phyloP scores from a whole-genome alignment of 352 stramenopile genomes.

The Vaucheria bursata region DNA sequence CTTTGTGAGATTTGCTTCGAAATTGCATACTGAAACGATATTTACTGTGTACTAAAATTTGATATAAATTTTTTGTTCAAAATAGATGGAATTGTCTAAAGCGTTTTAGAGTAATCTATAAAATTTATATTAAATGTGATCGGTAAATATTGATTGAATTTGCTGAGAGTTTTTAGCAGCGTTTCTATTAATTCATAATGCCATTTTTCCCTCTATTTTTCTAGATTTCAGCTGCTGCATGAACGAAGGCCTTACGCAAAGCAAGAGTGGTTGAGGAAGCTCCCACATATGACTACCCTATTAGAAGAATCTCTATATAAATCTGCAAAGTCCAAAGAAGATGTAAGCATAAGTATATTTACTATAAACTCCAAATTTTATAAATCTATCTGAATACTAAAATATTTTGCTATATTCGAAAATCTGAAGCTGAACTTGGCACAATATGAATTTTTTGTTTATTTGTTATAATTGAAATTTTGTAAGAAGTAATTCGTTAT shows the following conservation, averaged over 20 bases:
- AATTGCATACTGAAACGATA: too few species aligned
- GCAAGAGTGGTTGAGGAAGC: constrained; percentile 6
- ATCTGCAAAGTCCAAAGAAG: neutral
- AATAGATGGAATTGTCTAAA: neutral
- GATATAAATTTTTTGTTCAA: neutral
- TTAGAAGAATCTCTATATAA: constrained; percentile 1
- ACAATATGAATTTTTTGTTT: too few species aligned
- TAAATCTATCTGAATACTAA: too few species aligned
- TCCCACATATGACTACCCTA: neutral
- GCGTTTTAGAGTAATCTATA: neutral
- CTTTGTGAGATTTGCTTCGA: too few species aligned
- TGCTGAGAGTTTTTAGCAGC: neutral
- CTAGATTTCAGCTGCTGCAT: neutral
- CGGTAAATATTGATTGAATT: neutral
- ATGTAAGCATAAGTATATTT: neutral
- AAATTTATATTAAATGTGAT: neutral
- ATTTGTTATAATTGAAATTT: too few species aligned
- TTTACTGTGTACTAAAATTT: neutral
- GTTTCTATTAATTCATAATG: neutral
- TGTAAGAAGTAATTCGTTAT: too few species aligned
- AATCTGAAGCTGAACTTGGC: too few species aligned
- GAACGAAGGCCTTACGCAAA: neutral
- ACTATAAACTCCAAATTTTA: too few species aligned
- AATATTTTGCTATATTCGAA: too few species aligned
- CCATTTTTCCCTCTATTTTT: neutral